Evolutionary conservation across 345 rosid species (phyloP).

Genomic region (Nephelium lappaceum): DNA sequence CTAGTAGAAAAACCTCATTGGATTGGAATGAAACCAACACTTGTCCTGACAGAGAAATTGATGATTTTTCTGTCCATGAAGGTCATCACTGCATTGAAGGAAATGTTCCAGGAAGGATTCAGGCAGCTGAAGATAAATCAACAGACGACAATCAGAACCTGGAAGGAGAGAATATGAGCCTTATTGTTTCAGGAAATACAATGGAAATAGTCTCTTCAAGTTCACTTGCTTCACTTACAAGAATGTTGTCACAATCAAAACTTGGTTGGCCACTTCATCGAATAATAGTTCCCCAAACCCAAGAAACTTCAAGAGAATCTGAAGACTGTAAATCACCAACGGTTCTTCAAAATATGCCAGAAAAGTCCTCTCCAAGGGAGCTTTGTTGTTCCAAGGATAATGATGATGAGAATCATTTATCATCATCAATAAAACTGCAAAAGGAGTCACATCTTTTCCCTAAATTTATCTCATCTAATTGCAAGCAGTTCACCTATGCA

Average conservation of each 20-base stretch:
- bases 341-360: neutral
- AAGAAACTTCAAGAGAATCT: slow-evolving; percentile 25
- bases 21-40: slow-evolving; percentile 13
- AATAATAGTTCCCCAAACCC: slow-evolving; percentile 15
- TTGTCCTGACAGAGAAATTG: neutral
- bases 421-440: slow-evolving; percentile 15
- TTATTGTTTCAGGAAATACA: neutral
- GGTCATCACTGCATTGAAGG: neutral
- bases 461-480: slow-evolving; percentile 26
- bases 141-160: neutral
- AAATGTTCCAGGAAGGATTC: neutral
- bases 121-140: slow-evolving; percentile 13
- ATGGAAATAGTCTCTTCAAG: slow-evolving; percentile 19
- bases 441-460: slow-evolving; percentile 26
- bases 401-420: slow-evolving; percentile 3
- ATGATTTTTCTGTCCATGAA: neutral
- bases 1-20: slow-evolving; percentile 28
- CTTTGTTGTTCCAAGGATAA: neutral
- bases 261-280: slow-evolving; percentile 53
- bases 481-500: slow-evolving; percentile 43
- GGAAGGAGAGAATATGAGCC: neutral
- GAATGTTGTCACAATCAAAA: slow-evolving; percentile 14
- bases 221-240: slow-evolving; percentile 10
- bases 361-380: neutral
- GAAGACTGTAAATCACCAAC: slow-evolving; percentile 2